Evolutionary conservation across 768 basidiomycete species (phyloP).

Genomic region (Stropharia rugosoannulata): DNA sequence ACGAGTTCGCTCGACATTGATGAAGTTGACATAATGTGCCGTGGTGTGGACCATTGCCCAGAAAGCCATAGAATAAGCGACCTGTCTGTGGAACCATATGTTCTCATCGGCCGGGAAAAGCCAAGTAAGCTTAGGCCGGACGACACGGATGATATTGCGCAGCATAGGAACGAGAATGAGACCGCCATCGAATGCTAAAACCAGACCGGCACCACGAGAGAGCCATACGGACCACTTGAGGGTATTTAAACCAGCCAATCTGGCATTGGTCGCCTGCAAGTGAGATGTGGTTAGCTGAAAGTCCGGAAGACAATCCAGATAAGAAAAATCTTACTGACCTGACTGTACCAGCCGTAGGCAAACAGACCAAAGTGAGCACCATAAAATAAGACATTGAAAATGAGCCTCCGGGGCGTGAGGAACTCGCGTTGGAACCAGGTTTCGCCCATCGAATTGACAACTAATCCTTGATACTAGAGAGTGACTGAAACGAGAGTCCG

Average conservation of each 20-base stretch:
- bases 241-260: constrained; percentile 73
- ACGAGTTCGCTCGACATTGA: constrained; percentile 89
- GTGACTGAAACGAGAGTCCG: constrained; percentile 30
- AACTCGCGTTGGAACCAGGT: constrained; percentile 76
- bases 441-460: constrained; percentile 50
- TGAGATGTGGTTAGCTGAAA: constrained; percentile 2
- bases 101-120: constrained; percentile 92
- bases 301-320: background rate
- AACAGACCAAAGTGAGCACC: constrained; percentile 74
- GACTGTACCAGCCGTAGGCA: constrained; percentile 85
- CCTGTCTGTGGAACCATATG: constrained; percentile 94
- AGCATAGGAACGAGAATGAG: constrained; percentile 88
- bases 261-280: constrained; percentile 47
- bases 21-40: constrained; percentile 91
- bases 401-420: constrained; percentile 57
- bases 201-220: constrained; percentile 90
- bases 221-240: constrained; percentile 86
- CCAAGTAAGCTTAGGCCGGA: constrained; percentile 81
- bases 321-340: constrained; percentile 43
- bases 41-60: constrained; percentile 93
- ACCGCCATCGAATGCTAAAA: constrained; percentile 83
- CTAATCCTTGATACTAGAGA: constrained; percentile 25
- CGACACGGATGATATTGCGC: constrained; percentile 80
- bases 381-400: constrained; percentile 80
- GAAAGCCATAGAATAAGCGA: constrained; percentile 93